A percentile compares a stretch with the other conserved stretches of the same genome.
These are phyloP conservation scores for Ochetophila trinervis DNA, from an alignment of 306 rosid species.

Conservation along the genomic window DNA sequence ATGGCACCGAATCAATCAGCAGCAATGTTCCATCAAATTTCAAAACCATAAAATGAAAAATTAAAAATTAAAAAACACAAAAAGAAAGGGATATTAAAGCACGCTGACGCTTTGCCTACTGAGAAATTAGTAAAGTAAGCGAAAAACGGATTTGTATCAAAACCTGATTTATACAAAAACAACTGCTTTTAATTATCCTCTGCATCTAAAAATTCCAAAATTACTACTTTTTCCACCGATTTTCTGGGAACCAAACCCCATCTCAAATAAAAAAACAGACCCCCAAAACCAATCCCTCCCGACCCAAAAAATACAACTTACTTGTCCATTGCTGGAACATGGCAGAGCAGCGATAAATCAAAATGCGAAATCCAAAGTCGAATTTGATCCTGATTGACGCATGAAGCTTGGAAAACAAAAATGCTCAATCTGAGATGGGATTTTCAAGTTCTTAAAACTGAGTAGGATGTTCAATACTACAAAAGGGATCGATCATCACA, in stretches of 20 bases:
- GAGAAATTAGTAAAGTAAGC: neutral
- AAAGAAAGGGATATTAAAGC: no score
- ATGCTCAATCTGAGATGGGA: conserved; percentile 18
- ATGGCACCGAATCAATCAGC: no score
- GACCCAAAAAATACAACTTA: neutral
- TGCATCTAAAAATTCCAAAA: neutral
- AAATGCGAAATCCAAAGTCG: conserved; percentile 2
- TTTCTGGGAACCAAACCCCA: neutral
- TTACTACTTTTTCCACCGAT: neutral
- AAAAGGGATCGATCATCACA: neutral
- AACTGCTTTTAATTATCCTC: neutral
- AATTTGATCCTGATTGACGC: neutral
- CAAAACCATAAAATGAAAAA: neutral
- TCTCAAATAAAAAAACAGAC: neutral
- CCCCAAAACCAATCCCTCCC: neutral
- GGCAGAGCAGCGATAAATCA: neutral
- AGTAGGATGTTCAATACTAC: neutral
- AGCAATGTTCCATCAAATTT: neutral
- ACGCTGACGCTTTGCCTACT: neutral
- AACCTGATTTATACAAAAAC: neutral
- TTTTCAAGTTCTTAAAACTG: neutral
- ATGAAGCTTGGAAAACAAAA: conserved; percentile 3
- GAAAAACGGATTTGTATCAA: neutral
- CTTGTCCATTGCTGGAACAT: neutral
- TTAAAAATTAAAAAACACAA: no score